Evolutionary conservation across 208 protist genomes (phyloP).

Genomic region (Trypanosoma scelopori): DNA sequence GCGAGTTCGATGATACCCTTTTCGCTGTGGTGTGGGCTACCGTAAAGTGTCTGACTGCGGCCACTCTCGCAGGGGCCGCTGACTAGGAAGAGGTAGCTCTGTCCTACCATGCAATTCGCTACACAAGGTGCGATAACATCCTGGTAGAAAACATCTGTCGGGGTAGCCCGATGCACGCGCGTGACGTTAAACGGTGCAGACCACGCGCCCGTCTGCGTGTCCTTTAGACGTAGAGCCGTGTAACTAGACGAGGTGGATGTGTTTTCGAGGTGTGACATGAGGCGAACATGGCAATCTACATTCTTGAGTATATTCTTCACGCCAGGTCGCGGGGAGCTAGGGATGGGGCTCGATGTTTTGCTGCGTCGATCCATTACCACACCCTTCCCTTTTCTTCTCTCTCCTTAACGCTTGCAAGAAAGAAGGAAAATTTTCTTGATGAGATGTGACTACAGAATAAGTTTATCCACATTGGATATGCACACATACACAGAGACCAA

Average conservation of each 20-base stretch:
- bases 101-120: conserved; percentile 67
- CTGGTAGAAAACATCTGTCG: conserved; percentile 71
- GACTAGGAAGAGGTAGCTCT: conserved; percentile 85
- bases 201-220: conserved; percentile 37
- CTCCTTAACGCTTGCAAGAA: conserved; percentile 7
- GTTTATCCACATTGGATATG: not conserved
- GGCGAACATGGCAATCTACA: conserved; percentile 80
- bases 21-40: conserved; percentile 77
- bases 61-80: conserved; percentile 76
- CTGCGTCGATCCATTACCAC: conserved; percentile 28
- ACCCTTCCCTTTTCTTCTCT: conserved; percentile 4
- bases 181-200: conserved; percentile 68
- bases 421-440: conserved; percentile 10
- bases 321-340: conserved; percentile 18
- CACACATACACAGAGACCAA: conserved; percentile 11
- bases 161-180: conserved; percentile 70
- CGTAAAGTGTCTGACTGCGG: conserved; percentile 86
- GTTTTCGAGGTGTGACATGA: conserved; percentile 78
- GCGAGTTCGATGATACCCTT: conserved; percentile 80
- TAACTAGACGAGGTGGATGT: conserved; percentile 70
- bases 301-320: conserved; percentile 77
- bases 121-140: conserved; percentile 83
- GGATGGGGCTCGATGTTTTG: conserved; percentile 37
- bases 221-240: conserved; percentile 61
- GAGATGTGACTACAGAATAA: conserved; percentile 4